phyloP scores from a whole-genome alignment of 805 yeast species.

The Saccharomycopsis olivae region DNA sequence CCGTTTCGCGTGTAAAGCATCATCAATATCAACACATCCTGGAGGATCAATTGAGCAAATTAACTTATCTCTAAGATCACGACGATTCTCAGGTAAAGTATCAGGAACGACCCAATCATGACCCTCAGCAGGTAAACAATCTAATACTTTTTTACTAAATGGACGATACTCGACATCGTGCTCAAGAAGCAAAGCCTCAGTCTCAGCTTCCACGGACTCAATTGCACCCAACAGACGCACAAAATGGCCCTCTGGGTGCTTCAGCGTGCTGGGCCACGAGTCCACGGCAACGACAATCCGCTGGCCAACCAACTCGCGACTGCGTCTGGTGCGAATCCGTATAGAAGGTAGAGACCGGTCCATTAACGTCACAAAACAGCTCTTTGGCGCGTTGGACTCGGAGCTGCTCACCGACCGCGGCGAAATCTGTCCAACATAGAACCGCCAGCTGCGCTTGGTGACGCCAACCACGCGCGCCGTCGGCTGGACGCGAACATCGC shows the following conservation, averaged over 20 bases:
- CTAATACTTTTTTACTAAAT: conserved; percentile 82
- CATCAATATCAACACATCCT: conserved; percentile 96
- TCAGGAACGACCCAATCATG: conserved; percentile 85
- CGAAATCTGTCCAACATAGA: conserved; percentile 88
- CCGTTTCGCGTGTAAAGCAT: conserved; percentile 80
- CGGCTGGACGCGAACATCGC: conserved; percentile 57
- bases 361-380: conserved; percentile 80
- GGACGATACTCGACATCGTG: conserved; percentile 97
- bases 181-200: conserved; percentile 86
- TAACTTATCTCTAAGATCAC: conserved; percentile 77
- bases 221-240: conserved; percentile 82
- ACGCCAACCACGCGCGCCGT: conserved; percentile 89
- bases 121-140: conserved; percentile 89
- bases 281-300: conserved; percentile 90
- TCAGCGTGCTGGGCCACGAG: conserved; percentile 78
- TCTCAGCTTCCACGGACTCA: conserved; percentile 90
- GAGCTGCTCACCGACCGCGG: conserved; percentile 54
- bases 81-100: conserved; percentile 45
- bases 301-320: conserved; percentile 71
- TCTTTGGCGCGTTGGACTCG: conserved; percentile 53
- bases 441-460: conserved; percentile 86
- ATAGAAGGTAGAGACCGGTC: conserved; percentile 82
- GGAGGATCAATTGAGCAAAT: conserved; percentile 98
- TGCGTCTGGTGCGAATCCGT: conserved; percentile 79
- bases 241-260: conserved; percentile 90